Conservation (phyloP, 2,329 filamentous ascomycete genomes). For the Diaporthe australafricana region DNA sequence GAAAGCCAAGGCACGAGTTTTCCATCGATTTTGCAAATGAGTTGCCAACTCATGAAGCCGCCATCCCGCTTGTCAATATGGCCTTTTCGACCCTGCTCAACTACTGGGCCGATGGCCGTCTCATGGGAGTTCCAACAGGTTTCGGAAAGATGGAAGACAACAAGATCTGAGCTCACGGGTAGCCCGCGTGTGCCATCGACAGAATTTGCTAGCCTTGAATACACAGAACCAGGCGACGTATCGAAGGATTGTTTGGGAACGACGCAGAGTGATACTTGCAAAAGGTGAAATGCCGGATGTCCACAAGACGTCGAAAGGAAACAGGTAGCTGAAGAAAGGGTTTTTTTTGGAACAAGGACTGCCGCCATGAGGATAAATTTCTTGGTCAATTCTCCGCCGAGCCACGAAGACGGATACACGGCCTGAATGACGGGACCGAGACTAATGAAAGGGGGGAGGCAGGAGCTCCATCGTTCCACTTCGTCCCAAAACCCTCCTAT, state of each 20-base stretch:
- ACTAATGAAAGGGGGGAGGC: background rate
- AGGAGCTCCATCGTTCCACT: background rate
- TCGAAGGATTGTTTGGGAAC: background rate
- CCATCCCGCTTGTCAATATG: slow-evolving; percentile 56
- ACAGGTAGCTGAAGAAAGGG: background rate
- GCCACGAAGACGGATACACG: background rate
- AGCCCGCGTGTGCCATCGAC: background rate
- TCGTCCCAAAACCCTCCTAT: background rate
- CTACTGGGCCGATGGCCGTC: slow-evolving; percentile 38
- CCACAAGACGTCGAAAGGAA: background rate
- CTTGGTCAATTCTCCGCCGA: background rate
- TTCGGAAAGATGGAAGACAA: background rate
- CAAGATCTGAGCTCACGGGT: background rate
- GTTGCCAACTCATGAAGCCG: slow-evolving; percentile 53
- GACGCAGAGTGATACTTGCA: background rate
- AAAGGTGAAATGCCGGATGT: background rate
- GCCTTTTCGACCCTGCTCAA: slow-evolving; percentile 48
- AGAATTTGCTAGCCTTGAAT: no score
- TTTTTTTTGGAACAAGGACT: slow-evolving; percentile 15
- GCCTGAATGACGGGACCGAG: background rate
- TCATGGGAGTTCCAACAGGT: slow-evolving; percentile 15
- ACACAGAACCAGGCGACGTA: background rate
- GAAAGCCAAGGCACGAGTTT: slow-evolving; percentile 32
- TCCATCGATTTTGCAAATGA: slow-evolving; percentile 52
- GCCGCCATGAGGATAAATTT: background rate